A percentile compares a stretch with the other conserved stretches of the same genome.
These are phyloP conservation scores for Musa itinerans DNA, from an alignment of 176 grass and related monocot genomes.

Conservation along the genomic window DNA sequence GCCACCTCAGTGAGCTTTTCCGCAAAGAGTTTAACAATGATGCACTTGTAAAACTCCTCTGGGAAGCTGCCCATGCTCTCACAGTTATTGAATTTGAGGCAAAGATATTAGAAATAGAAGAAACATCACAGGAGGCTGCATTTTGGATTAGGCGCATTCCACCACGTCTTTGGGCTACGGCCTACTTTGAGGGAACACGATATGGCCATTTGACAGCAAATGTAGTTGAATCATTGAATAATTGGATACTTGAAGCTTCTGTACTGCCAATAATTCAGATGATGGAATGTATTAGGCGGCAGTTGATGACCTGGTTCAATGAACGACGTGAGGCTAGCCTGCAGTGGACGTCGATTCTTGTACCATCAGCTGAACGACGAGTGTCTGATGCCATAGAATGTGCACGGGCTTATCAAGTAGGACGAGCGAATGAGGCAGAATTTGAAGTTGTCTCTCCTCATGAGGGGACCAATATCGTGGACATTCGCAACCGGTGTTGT, in stretches of 20 bases:
- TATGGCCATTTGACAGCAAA: constrained; percentile 89
- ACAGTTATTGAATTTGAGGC: constrained; percentile 86
- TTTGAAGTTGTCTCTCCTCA: constrained; percentile 85
- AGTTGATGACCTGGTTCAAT: constrained; percentile 97
- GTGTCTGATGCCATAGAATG: constrained; percentile 87
- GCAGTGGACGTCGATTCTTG: constrained; percentile 79
- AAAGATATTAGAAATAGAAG: constrained; percentile 90
- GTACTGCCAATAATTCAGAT: constrained; percentile 87
- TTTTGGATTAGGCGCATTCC: constrained; percentile 71
- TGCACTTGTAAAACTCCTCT: constrained; percentile 68
- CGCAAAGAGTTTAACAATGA: constrained; percentile 81
- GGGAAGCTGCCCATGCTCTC: constrained; percentile 89
- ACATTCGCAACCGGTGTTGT: constrained; percentile 89
- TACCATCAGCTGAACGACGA: constrained; percentile 51
- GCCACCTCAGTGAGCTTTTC: constrained; percentile 71
- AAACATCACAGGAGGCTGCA: constrained; percentile 65
- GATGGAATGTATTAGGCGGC: constrained; percentile 83
- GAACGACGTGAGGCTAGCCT: constrained; percentile 84
- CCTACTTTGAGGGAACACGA: constrained; percentile 88
- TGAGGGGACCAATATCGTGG: constrained; percentile 75
- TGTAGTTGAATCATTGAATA: constrained; percentile 56
- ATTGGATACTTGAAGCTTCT: constrained; percentile 82
- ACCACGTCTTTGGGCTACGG: constrained; percentile 80
- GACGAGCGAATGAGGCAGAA: constrained; percentile 75
- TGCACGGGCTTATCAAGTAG: constrained; percentile 75